phyloP scores from a whole-genome alignment of 345 rosid species.

The Sisymbrium altissimum region DNA sequence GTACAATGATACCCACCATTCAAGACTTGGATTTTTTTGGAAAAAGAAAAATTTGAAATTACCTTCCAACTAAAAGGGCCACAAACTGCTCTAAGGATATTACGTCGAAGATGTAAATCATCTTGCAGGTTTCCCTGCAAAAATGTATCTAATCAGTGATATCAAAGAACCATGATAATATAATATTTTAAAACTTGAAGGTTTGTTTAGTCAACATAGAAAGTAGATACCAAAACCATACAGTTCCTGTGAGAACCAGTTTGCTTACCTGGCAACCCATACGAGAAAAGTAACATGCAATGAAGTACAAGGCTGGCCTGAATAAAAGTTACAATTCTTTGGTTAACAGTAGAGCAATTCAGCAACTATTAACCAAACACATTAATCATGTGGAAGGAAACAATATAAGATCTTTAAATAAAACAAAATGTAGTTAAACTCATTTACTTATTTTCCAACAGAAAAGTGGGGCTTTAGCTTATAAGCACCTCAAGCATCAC shows the following conservation, averaged over 20 bases:
- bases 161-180: not conserved
- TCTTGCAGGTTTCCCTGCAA: conserved; percentile 78
- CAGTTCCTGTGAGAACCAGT: conserved; percentile 17
- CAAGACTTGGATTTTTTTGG: not conserved
- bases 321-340: conserved; percentile 26
- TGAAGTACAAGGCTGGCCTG: conserved; percentile 87
- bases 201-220: not conserved
- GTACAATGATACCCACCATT: conserved; percentile 5
- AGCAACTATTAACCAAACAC: conserved; percentile 5
- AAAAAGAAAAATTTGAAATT: conserved; percentile 27
- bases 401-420: not conserved
- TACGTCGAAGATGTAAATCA: conserved; percentile 70
- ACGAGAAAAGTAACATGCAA: conserved; percentile 69
- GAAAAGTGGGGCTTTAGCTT: conserved; percentile 8
- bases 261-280: conserved; percentile 81
- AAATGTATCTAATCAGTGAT: conserved; percentile 2
- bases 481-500: not conserved
- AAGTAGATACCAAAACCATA: conserved; percentile 16
- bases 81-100: conserved; percentile 61
- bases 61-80: conserved; percentile 65
- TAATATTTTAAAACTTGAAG: conserved; percentile 7
- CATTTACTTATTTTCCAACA: not conserved
- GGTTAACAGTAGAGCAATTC: conserved; percentile 10
- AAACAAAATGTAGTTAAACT: conserved; percentile 11
- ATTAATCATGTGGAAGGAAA: not conserved